Evolutionary conservation across 495 filamentous ascomycete genomes (phyloP).

Genomic region (Daldinia loculata): DNA sequence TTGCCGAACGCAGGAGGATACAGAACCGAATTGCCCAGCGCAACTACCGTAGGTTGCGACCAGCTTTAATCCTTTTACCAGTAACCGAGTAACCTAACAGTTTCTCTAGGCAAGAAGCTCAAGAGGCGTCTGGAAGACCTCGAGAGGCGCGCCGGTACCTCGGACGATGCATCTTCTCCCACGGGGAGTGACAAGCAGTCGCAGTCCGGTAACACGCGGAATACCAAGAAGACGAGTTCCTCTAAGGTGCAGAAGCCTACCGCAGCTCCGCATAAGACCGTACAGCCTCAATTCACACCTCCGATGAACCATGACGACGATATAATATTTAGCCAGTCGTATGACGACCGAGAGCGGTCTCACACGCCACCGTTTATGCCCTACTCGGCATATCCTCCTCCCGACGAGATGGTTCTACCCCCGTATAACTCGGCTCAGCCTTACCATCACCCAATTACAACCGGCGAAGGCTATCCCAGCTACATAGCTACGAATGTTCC

Average conservation of each 20-base stretch:
- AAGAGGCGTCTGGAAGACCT: slow-evolving; percentile 97
- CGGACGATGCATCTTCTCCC: slow-evolving; percentile 69
- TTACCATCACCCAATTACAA: slow-evolving; percentile 70
- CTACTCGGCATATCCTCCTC: slow-evolving; percentile 73
- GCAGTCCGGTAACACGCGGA: slow-evolving; percentile 56
- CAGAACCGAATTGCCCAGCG: slow-evolving; percentile 98
- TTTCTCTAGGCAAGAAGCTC: slow-evolving; percentile 87
- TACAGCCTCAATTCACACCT: slow-evolving; percentile 76
- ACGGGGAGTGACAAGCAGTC: slow-evolving; percentile 59
- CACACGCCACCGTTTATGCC: slow-evolving; percentile 73
- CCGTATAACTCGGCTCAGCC: slow-evolving; percentile 68
- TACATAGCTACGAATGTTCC: slow-evolving; percentile 69
- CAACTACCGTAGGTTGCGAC: slow-evolving; percentile 86
- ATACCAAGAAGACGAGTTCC: slow-evolving; percentile 56
- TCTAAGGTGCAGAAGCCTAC: slow-evolving; percentile 55
- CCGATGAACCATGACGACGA: slow-evolving; percentile 63
- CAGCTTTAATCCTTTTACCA: background rate
- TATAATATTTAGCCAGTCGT: slow-evolving; percentile 54
- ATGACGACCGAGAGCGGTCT: slow-evolving; percentile 67
- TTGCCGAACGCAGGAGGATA: slow-evolving; percentile 92
- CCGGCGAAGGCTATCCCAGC: slow-evolving; percentile 67
- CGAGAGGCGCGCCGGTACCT: slow-evolving; percentile 87
- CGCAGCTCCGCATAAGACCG: slow-evolving; percentile 52
- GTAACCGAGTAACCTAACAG: slow-evolving; percentile 24
- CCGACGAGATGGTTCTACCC: slow-evolving; percentile 71